phyloP scores from a whole-genome alignment of 768 basidiomycete genomes.

The Boletus edulis region DNA sequence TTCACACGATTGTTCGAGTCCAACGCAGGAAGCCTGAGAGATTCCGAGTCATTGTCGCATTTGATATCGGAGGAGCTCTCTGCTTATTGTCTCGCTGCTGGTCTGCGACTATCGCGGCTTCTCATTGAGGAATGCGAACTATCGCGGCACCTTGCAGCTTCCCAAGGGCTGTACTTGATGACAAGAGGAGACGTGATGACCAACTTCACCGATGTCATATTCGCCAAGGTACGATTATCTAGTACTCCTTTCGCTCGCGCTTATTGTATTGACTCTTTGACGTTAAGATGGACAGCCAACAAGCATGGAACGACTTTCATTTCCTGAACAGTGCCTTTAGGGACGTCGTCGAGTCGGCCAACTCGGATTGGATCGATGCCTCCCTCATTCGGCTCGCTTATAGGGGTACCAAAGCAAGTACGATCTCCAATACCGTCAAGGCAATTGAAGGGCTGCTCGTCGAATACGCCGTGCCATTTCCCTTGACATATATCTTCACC shows the following conservation, averaged over 20 bases:
- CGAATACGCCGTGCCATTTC: conserved; percentile 84
- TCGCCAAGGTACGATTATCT: conserved; percentile 56
- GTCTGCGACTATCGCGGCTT: conserved; percentile 51
- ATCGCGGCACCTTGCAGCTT: conserved; percentile 56
- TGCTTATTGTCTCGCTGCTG: conserved; percentile 53
- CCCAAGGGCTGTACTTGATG: conserved; percentile 76
- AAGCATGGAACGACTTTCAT: conserved; percentile 79
- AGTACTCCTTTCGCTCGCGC: background rate
- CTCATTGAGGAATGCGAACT: conserved; percentile 66
- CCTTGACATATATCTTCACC: conserved; percentile 74
- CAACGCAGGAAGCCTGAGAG: conserved; percentile 38
- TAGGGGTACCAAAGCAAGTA: conserved; percentile 46
- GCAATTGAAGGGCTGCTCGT: conserved; percentile 63
- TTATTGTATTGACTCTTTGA: background rate
- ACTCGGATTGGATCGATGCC: conserved; percentile 57
- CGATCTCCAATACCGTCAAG: conserved; percentile 54
- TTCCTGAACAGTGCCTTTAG: conserved; percentile 77
- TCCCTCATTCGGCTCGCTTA: conserved; percentile 73
- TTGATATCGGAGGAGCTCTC: conserved; percentile 62
- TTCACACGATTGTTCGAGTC: conserved; percentile 42
- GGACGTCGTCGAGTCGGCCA: conserved; percentile 56
- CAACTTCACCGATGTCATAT: conserved; percentile 70
- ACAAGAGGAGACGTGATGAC: conserved; percentile 73
- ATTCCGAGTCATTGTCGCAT: conserved; percentile 59
- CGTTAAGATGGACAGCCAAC: conserved; percentile 67